A percentile compares a stretch with the other conserved stretches of the same genome.
Conservation (phyloP, 2,329 filamentous ascomycete genomes). For the Penicillium sp. region DNA sequence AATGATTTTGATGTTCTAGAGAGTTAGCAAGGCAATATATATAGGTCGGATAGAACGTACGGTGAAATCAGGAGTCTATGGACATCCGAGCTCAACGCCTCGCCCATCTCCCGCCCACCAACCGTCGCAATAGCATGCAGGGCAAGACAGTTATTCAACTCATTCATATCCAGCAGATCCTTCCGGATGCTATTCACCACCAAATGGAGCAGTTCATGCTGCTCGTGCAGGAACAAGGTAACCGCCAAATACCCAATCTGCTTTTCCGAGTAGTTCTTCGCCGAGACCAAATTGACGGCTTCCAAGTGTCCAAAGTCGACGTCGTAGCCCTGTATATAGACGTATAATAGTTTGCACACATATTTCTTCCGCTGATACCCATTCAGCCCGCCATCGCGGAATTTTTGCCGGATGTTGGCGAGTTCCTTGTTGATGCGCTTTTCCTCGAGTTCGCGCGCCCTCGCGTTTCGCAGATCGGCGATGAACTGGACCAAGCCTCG, state of each 20-base stretch:
- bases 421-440: slow-evolving; percentile 99
- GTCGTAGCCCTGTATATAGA: slow-evolving; percentile 98
- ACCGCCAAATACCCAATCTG: slow-evolving; percentile 98
- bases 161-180: slow-evolving; percentile 89
- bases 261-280: slow-evolving; percentile 97
- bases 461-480: slow-evolving; percentile 88
- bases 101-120: slow-evolving; percentile 93
- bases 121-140: slow-evolving; percentile 98
- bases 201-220: slow-evolving; percentile 91
- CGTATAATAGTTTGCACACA: slow-evolving; percentile 98
- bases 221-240: slow-evolving; percentile 93
- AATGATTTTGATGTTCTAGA: slow-evolving; percentile 84
- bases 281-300: slow-evolving; percentile 95
- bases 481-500: slow-evolving; percentile 94
- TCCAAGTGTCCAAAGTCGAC: slow-evolving; percentile 98
- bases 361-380: slow-evolving; percentile 99
- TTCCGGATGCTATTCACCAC: slow-evolving; percentile 99
- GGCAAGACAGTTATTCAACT: slow-evolving; percentile 94
- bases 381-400: slow-evolving; percentile 89
- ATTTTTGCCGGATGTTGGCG: slow-evolving; percentile 97
- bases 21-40: slow-evolving; percentile 7
- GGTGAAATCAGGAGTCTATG: slow-evolving; percentile 92
- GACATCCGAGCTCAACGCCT: slow-evolving; percentile 86
- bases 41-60: slow-evolving; percentile 51
- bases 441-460: slow-evolving; percentile 92